Percentiles rank a stretch among this genome's conserved stretches.
These are phyloP conservation scores for Geosmithia flava DNA, from an alignment of 2,329 filamentous ascomycete species.

Conservation along the genomic window DNA sequence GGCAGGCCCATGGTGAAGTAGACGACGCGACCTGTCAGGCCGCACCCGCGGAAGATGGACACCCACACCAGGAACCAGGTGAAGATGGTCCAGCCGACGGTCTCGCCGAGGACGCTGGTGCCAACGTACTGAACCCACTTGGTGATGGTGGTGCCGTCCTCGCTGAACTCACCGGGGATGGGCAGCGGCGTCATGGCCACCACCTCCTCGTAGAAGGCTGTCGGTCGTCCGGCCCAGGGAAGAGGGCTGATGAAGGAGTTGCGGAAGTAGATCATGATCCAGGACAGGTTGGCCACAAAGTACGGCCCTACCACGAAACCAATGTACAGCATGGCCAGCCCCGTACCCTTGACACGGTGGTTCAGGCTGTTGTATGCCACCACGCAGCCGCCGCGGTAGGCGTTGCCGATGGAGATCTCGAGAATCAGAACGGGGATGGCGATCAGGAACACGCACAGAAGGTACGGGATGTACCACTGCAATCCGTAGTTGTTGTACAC, in stretches of 20 bases:
- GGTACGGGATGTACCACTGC: constrained; percentile 48
- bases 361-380: constrained; percentile 42
- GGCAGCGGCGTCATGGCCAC: constrained; percentile 34
- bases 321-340: constrained; percentile 37
- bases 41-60: constrained; percentile 46
- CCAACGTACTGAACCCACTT: constrained; percentile 34
- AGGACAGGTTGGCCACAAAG: constrained; percentile 42
- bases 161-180: constrained; percentile 22
- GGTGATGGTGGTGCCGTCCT: constrained; percentile 22
- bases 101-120: constrained; percentile 36
- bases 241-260: constrained; percentile 40
- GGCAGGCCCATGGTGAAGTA: constrained; percentile 52
- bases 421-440: constrained; percentile 43
- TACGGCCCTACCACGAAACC: constrained; percentile 43
- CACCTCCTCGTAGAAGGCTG: constrained; percentile 38
- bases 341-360: constrained; percentile 38
- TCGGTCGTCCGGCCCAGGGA: constrained; percentile 36
- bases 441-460: constrained; percentile 40
- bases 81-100: constrained; percentile 44
- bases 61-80: constrained; percentile 48
- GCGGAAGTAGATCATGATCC: constrained; percentile 48
- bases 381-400: constrained; percentile 41
- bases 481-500: constrained; percentile 48
- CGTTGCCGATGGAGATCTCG: constrained; percentile 59
- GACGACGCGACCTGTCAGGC: constrained; percentile 43